A percentile compares a stretch with the other conserved stretches of the same genome.
Evolutionary conservation across 768 basidiomycete genomes (phyloP).

Genomic region (Pleurotus salmoneostramineus): DNA sequence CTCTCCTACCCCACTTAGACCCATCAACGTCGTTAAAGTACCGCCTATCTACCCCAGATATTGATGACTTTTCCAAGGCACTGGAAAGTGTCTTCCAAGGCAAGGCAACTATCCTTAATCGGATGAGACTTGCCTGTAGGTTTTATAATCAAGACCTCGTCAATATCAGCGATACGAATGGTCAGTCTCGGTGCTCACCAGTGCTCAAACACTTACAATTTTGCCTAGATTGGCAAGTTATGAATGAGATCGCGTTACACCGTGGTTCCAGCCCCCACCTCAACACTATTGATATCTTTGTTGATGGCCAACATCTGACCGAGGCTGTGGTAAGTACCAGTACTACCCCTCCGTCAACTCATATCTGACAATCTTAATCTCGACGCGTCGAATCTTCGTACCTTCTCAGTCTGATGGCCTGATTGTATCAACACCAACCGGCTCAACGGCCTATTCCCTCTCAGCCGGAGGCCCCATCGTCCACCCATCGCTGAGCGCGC

Average conservation of each 20-base stretch:
- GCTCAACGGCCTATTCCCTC: conserved; percentile 94
- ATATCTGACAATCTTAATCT: no score
- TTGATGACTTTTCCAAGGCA: conserved; percentile 81
- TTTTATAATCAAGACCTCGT: conserved; percentile 61
- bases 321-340: conserved; percentile 79
- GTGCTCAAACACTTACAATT: conserved; percentile 3
- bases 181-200: conserved; percentile 28
- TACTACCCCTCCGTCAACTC: no score
- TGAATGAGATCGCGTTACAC: conserved; percentile 95
- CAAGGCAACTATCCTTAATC: conserved; percentile 75
- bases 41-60: conserved; percentile 49
- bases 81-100: conserved; percentile 77
- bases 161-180: conserved; percentile 57
- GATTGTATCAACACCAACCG: conserved; percentile 93
- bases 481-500: conserved; percentile 85
- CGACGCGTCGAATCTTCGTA: no score
- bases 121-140: conserved; percentile 87
- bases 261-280: conserved; percentile 89
- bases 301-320: conserved; percentile 92
- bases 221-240: conserved; percentile 82
- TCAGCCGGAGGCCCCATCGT: conserved; percentile 96
- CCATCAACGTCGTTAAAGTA: not conserved
- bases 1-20: not conserved
- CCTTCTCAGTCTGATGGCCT: conserved; percentile 78
- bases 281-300: conserved; percentile 90